A percentile compares a stretch with the other conserved stretches of the same genome.
Evolutionary conservation across 225 moss, liverwort and hornwort genomes (phyloP).

Genomic region (Polytrichum commune): DNA sequence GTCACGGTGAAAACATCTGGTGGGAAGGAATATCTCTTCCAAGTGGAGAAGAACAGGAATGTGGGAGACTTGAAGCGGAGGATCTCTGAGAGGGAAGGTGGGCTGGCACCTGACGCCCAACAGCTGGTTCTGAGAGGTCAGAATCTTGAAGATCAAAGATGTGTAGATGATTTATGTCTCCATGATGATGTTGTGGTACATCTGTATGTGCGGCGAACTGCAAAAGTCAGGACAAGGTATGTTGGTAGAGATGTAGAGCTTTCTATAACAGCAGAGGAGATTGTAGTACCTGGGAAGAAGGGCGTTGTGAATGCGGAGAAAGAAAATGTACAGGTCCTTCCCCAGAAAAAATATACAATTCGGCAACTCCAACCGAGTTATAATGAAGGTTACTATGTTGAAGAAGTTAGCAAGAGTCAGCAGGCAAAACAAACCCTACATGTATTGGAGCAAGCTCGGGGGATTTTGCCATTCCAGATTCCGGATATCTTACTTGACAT

Average conservation of each 20-base stretch:
- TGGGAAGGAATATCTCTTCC: slow-evolving; percentile 56
- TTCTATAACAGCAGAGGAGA: slow-evolving; percentile 61
- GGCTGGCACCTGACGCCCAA: slow-evolving; percentile 63
- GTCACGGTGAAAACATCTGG: slow-evolving; percentile 67
- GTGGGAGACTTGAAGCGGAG: slow-evolving; percentile 77
- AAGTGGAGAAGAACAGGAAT: slow-evolving; percentile 51
- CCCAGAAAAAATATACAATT: slow-evolving; percentile 39
- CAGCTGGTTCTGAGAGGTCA: slow-evolving; percentile 74
- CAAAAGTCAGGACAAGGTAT: slow-evolving; percentile 64
- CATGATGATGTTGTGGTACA: slow-evolving; percentile 70
- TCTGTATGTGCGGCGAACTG: slow-evolving; percentile 59
- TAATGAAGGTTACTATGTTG: slow-evolving; percentile 20
- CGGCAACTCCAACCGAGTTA: slow-evolving; percentile 43
- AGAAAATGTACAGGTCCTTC: slow-evolving; percentile 4
- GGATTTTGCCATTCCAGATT: slow-evolving; percentile 53
- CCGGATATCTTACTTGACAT: slow-evolving; percentile 64
- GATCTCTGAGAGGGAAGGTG: slow-evolving; percentile 75
- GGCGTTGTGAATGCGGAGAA: slow-evolving; percentile 3
- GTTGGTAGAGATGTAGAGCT: slow-evolving; percentile 73
- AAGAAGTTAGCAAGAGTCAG: slow-evolving; percentile 22
- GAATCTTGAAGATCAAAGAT: slow-evolving; percentile 60
- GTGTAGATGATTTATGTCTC: slow-evolving; percentile 63
- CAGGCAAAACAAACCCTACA: slow-evolving; percentile 18
- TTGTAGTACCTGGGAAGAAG: slow-evolving; percentile 6
- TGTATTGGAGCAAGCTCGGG: slow-evolving; percentile 65